phyloP scores from a whole-genome alignment of 768 basidiomycete genomes.

The Candolleomyces aberdarensis region DNA sequence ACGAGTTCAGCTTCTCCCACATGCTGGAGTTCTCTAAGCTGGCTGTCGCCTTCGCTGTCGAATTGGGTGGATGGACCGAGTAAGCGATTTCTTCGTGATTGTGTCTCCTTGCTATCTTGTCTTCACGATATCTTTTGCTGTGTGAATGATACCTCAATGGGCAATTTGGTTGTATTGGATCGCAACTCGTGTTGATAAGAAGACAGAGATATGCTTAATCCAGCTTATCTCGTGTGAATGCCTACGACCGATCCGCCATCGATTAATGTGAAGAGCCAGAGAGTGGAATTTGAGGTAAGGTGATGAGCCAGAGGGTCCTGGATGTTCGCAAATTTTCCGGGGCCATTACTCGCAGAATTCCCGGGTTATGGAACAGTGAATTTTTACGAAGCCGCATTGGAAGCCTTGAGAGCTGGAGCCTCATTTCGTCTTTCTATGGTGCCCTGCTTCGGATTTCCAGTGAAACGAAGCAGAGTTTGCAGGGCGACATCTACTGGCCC shows the following conservation, averaged over 20 bases:
- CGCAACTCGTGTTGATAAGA: constrained; percentile 3
- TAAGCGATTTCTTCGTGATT: constrained; percentile 15
- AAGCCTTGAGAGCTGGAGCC: neutral
- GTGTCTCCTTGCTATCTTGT: constrained; percentile 5
- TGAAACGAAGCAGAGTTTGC: neutral
- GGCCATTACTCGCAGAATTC: neutral
- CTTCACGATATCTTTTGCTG: constrained; percentile 2
- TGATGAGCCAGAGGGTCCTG: constrained; percentile 7
- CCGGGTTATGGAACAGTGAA: constrained; percentile 3
- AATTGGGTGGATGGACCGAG: constrained; percentile 54
- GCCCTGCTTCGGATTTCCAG: neutral
- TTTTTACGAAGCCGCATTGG: constrained; percentile 4
- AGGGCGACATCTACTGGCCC: neutral
- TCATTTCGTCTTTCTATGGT: neutral
- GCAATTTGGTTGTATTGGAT: neutral
- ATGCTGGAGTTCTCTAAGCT: constrained; percentile 89
- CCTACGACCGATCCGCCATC: neutral
- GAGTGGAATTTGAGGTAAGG: neutral
- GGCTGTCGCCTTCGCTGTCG: constrained; percentile 75
- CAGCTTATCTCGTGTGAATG: constrained; percentile 10
- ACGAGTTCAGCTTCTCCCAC: constrained; percentile 88
- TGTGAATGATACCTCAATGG: constrained; percentile 4
- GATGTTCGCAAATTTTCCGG: constrained; percentile 9
- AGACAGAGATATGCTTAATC: constrained; percentile 1
- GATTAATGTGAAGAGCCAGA: constrained; percentile 7